Conservation (phyloP, 2,329 filamentous ascomycete species). For the Botrytis deweyae region DNA sequence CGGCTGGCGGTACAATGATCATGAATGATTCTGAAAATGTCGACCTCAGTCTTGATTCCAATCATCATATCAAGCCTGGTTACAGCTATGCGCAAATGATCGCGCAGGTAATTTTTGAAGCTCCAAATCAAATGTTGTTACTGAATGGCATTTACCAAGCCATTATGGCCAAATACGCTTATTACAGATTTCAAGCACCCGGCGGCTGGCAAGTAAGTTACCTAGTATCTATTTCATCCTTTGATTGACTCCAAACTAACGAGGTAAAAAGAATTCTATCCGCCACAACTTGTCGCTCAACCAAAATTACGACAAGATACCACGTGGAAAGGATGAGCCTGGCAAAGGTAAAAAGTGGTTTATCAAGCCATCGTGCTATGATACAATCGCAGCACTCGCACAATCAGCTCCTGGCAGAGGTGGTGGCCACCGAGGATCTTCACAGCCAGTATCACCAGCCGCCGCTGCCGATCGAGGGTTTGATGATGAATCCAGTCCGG, state of each 20-base stretch:
- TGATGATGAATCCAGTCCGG: conserved; percentile 50
- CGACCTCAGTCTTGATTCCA: conserved; percentile 77
- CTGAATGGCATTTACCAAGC: conserved; percentile 90
- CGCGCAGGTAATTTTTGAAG: conserved; percentile 89
- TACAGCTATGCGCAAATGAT: conserved; percentile 98
- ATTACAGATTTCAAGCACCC: conserved; percentile 74
- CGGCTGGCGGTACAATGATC: conserved; percentile 44
- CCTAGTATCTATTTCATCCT: background rate
- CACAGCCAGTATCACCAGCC: conserved; percentile 66
- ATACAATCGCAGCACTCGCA: conserved; percentile 61
- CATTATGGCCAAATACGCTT: conserved; percentile 88
- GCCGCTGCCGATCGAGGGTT: conserved; percentile 57
- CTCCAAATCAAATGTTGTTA: conserved; percentile 83
- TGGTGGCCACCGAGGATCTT: conserved; percentile 65
- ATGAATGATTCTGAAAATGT: conserved; percentile 53
- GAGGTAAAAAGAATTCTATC: conserved; percentile 73
- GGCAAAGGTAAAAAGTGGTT: conserved; percentile 99
- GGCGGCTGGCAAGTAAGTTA: conserved; percentile 83
- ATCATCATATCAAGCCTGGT: conserved; percentile 89
- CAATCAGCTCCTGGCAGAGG: conserved; percentile 52
- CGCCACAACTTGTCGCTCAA: conserved; percentile 94
- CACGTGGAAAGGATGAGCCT: conserved; percentile 88
- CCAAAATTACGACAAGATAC: conserved; percentile 91
- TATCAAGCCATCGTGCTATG: conserved; percentile 77
- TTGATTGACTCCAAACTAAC: background rate